Base-by-base conservation (phyloP, 2,329 filamentous ascomycete species). In the Ophiostoma pallidulum region DNA sequence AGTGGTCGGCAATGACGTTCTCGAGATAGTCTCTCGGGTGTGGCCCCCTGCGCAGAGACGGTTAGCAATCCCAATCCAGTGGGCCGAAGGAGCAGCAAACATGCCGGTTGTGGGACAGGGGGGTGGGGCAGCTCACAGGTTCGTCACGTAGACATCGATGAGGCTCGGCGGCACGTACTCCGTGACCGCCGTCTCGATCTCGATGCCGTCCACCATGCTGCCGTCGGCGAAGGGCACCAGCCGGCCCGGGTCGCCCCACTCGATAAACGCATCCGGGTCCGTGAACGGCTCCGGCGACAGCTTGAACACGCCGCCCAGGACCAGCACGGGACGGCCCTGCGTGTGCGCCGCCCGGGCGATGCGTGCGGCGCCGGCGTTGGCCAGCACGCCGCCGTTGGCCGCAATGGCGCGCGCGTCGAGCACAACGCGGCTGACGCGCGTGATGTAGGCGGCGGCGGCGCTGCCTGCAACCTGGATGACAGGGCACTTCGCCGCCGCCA, bases 351-450 rank as follows among this genome's bases (percentile, higher is more conserved):
- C 89, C 52, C 84, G 82, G 4, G 90, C 88, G 54, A 97, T 85
- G 35, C 86, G 80, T 18, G 80, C 80, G 9, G 86, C 85, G n/a
- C 92, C 92, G 5, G 85, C 81, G 35, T 89, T 84, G 16, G 88
- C 85, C 24, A 97, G 75, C 22, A 95, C 77, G 7, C 86, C 86
- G 44, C 92, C 92, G 58, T 94, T 92, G 42, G 87, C 86, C 39
- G 94, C 80, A 24, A 98, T 86, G 4, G 86, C 84, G 59, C 90
- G 84, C 6, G 91, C 91, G 12, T 86, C 84, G 7, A 98, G 73
- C 41, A 98, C 86, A 52, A 98, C 91, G 69, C 96, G 96, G 72
- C 91, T 94, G 57, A 96, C 87, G 51, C 85, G 81, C 8, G 90
- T 86, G 86, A 98, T 97, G 59, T 97, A 86, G 1, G 90, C 89